Conservation (phyloP, 2,329 filamentous ascomycete species). For the Exophiala viscosa region DNA sequence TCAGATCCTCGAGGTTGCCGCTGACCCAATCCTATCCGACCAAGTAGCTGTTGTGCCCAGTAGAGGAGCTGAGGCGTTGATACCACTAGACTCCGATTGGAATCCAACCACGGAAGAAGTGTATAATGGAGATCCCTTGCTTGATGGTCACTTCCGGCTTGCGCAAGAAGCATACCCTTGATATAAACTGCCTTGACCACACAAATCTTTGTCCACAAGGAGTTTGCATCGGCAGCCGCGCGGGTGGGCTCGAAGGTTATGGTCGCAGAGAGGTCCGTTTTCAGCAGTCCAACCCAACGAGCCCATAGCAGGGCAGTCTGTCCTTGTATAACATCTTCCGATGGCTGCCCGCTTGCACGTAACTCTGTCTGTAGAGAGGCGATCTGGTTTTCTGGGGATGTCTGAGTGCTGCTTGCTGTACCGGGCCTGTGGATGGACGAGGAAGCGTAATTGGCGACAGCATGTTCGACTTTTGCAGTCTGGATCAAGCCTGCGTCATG, state of each 20-base stretch:
- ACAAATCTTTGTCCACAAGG: conserved; percentile 79
- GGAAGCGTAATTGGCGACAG: conserved; percentile 56
- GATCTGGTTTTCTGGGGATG: conserved; percentile 33
- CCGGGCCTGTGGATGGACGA: conserved; percentile 29
- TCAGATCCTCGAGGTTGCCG: conserved; percentile 10
- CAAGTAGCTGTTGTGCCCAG: conserved; percentile 76
- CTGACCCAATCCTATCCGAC: conserved; percentile 68
- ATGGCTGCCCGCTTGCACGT: conserved; percentile 27
- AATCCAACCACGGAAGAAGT: conserved; percentile 59
- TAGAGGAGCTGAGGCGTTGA: conserved; percentile 64
- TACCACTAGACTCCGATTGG: conserved; percentile 35
- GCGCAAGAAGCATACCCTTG: conserved; percentile 54
- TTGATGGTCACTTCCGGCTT: conserved; percentile 38
- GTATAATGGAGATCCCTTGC: conserved; percentile 66
- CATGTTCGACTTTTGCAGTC: conserved; percentile 66
- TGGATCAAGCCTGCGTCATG: conserved; percentile 61
- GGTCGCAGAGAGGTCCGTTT: conserved; percentile 20
- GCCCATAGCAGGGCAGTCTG: conserved; percentile 72
- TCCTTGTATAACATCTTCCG: conserved; percentile 68
- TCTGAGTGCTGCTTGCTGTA: conserved; percentile 29
- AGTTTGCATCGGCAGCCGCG: conserved; percentile 19
- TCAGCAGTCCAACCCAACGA: conserved; percentile 13
- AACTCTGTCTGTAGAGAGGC: conserved; percentile 22
- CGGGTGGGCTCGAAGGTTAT: conserved; percentile 16
- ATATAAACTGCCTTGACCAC: conserved; percentile 75